A percentile compares a stretch with the other conserved stretches of the same genome.
Evolutionary conservation across 768 basidiomycete species (phyloP).

Genomic region (Sporobolomyces roseus): DNA sequence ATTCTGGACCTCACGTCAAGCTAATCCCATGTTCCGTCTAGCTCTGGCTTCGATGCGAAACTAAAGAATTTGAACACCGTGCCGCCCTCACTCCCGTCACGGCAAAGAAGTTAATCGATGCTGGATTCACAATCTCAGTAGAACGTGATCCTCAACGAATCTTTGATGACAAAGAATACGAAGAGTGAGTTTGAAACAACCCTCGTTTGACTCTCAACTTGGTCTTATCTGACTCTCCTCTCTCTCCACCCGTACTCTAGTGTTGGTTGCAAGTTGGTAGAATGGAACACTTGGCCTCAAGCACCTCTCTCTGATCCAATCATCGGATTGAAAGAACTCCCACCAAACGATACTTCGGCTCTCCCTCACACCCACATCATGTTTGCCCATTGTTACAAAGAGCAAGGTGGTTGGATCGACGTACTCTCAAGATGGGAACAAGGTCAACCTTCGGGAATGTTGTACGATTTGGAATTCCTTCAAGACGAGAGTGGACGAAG

Average conservation of each 20-base stretch:
- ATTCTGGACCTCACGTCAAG: background rate
- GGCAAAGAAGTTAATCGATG: conserved; percentile 77
- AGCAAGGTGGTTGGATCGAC: conserved; percentile 84
- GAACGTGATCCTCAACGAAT: conserved; percentile 92
- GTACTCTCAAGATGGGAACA: conserved; percentile 78
- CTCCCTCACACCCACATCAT: conserved; percentile 93
- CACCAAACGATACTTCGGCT: conserved; percentile 67
- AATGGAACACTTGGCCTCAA: conserved; percentile 80
- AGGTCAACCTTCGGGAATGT: conserved; percentile 64
- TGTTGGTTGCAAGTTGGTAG: conserved; percentile 81
- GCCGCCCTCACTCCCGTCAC: conserved; percentile 89
- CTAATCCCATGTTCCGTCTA: no score
- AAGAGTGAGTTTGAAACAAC: conserved; percentile 63
- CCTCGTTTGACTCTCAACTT: background rate
- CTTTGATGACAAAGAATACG: conserved; percentile 88
- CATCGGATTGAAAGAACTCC: conserved; percentile 95
- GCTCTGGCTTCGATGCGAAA: conserved; percentile 96
- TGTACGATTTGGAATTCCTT: conserved; percentile 96
- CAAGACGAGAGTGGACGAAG: conserved; percentile 76
- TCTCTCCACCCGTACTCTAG: conserved; percentile 51
- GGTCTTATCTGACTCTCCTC: background rate
- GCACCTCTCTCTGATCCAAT: conserved; percentile 74
- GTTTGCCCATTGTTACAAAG: conserved; percentile 97
- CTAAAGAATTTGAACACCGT: conserved; percentile 87
- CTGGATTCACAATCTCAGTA: conserved; percentile 83